phyloP scores from a whole-genome alignment of 768 basidiomycete species.

The Podaxis mareebaensis region DNA sequence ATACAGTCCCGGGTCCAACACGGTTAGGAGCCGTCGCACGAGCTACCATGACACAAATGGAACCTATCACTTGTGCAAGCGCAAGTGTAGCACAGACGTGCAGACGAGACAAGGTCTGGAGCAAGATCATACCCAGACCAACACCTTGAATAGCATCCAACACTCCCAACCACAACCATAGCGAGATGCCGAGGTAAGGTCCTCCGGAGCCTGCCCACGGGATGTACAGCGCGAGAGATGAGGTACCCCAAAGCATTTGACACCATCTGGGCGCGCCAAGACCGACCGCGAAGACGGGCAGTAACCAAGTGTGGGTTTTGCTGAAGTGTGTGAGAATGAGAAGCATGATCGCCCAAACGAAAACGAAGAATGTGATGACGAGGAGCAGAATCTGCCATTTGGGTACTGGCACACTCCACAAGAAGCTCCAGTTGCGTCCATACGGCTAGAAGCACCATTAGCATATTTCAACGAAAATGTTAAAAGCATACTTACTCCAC shows the following conservation, averaged over 20 bases:
- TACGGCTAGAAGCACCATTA: constrained; percentile 58
- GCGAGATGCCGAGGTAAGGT: constrained; percentile 84
- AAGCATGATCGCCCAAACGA: constrained; percentile 80
- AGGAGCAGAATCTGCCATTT: constrained; percentile 84
- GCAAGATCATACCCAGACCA: constrained; percentile 87
- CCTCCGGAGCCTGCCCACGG: constrained; percentile 89
- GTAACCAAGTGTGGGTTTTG: constrained; percentile 93
- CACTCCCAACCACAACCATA: constrained; percentile 97
- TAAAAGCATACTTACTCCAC: constrained; percentile 57
- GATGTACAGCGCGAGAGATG: constrained; percentile 88
- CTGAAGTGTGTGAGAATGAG: constrained; percentile 79
- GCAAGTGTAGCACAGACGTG: constrained; percentile 94
- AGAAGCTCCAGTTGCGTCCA: constrained; percentile 93
- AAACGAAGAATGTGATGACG: constrained; percentile 81
- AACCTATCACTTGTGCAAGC: constrained; percentile 87
- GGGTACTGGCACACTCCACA: constrained; percentile 83
- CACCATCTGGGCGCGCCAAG: constrained; percentile 95
- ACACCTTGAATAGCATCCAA: constrained; percentile 94
- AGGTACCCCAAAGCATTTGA: constrained; percentile 97
- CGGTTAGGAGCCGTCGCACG: constrained; percentile 88
- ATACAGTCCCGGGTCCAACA: constrained; percentile 87
- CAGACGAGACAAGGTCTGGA: constrained; percentile 84
- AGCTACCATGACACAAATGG: constrained; percentile 89
- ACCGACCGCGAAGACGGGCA: constrained; percentile 94
- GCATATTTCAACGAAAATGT: constrained; percentile 13